A percentile compares a stretch with the other conserved stretches of the same genome.
Conservation (phyloP, 441 rosid species). For the Adansonia gregorii region DNA sequence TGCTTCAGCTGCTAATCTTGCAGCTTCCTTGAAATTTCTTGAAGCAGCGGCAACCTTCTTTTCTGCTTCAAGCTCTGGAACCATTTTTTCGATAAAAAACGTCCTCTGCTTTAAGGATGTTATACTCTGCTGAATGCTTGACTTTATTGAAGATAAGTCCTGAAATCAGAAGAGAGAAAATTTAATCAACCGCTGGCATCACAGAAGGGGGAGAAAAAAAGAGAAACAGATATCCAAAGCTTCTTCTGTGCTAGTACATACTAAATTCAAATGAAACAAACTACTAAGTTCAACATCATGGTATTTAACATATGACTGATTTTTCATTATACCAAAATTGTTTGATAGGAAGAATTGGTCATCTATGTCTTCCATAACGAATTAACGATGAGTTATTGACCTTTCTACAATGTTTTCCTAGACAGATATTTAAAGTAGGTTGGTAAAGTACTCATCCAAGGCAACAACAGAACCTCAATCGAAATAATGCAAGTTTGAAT, state of each 20-base stretch:
- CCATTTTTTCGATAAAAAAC: conserved; percentile 73
- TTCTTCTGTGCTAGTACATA: background rate
- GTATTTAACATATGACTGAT: background rate
- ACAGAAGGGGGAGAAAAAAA: too few relatives aligned
- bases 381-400: background rate
- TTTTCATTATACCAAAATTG: background rate
- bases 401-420: background rate
- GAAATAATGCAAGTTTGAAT: background rate
- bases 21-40: conserved; percentile 95
- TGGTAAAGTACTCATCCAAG: background rate
- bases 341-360: background rate
- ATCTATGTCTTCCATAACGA: background rate
- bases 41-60: conserved; percentile 86
- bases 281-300: background rate
- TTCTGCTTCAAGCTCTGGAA: conserved; percentile 86
- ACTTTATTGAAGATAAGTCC: conserved; percentile 80
- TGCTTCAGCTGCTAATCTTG: conserved; percentile 82
- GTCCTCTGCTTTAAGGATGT: conserved; percentile 74
- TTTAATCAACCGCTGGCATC: background rate
- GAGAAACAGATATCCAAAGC: too few relatives aligned
- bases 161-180: conserved; percentile 36
- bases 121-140: conserved; percentile 73
- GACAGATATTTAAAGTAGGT: background rate
- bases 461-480: background rate
- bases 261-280: background rate